Evolutionary conservation across 1,284 basidiomycete species (phyloP).

Genomic region (Ganoderma resinaceum): DNA sequence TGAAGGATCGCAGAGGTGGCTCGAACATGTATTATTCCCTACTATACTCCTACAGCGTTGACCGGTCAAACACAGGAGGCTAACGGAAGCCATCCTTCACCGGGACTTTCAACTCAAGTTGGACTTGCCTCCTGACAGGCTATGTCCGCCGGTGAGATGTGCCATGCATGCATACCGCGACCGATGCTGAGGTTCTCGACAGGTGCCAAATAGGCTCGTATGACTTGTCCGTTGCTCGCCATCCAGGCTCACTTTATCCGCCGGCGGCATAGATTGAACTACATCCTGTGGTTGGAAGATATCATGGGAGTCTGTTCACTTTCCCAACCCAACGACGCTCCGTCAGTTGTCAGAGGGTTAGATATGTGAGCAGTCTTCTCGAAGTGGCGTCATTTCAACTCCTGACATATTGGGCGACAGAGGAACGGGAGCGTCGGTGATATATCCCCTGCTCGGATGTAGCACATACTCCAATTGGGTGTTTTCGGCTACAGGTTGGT

Average conservation of each 20-base stretch:
- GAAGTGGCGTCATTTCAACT: neutral
- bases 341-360: conserved; percentile 45
- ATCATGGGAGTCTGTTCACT: conserved; percentile 41
- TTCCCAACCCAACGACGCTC: neutral
- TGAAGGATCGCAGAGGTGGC: conserved; percentile 70
- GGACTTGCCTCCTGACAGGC: conserved; percentile 68
- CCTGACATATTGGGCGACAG: conserved; percentile 54
- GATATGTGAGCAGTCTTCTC: conserved; percentile 56
- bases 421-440: conserved; percentile 90
- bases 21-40: neutral
- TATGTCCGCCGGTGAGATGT: conserved; percentile 82
- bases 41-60: neutral
- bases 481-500: conserved; percentile 77
- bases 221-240: neutral
- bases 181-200: neutral
- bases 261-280: conserved; percentile 68
- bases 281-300: conserved; percentile 78
- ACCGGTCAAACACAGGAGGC: conserved; percentile 52
- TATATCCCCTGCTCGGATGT: conserved; percentile 86
- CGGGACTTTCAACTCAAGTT: conserved; percentile 78
- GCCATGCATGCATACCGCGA: neutral
- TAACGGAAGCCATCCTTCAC: conserved; percentile 80
- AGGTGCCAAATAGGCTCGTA: conserved; percentile 74
- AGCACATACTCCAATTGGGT: conserved; percentile 59
- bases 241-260: neutral